Evolutionary conservation across 2,329 filamentous ascomycete species (phyloP), one percentile per base, ranked within the genome.

Genomic region (Calycina herbarum): DNA sequence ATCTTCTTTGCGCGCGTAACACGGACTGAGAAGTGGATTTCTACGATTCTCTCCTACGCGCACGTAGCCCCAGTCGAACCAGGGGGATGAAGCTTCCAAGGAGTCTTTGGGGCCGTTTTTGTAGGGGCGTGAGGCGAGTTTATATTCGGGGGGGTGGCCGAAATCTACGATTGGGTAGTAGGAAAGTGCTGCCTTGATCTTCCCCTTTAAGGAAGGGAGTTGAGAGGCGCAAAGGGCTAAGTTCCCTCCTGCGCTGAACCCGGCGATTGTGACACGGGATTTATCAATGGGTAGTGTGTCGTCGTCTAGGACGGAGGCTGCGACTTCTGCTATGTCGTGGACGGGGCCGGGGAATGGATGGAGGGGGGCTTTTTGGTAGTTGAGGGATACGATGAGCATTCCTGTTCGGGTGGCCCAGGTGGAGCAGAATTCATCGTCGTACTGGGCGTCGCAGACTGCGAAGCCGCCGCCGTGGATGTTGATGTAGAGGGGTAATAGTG

Each of bases 391-490:
- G 15, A 85, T 81, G 8, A 84, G 73, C 65, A 81, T 75, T 61
- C 72, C 70, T 62, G 80, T 76, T 1, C 72, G 67, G 61, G 78
- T 74, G 29, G 82, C 76, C 68, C 83, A 82, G 64, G 70, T 68
- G 48, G 73, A 73, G 73, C 81, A 83, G 76, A 82, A 82, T n/a
- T 70, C 69, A 72, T 84, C 82, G 69, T 83, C 81, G 56, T 80
- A 73, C 59, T 74, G 65, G 0, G 82, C 78, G 24, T 77, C 70
- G 72, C 80, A 78, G 56, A 85, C 33, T 33, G 77, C 76, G 71
- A 82, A 84, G 48, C 82, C 82, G 65, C 83, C 82, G 63, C 83
- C 83, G 69, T 86, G 84, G 69, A 85, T 78, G 63, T 81, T 79
- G 57, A 86, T 75, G 57, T 84, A 76, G 1, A 80, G 75, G 1